Evolutionary conservation across 2,329 filamentous ascomycete genomes (phyloP).

Genomic region (Lasiodiplodia citricola): DNA sequence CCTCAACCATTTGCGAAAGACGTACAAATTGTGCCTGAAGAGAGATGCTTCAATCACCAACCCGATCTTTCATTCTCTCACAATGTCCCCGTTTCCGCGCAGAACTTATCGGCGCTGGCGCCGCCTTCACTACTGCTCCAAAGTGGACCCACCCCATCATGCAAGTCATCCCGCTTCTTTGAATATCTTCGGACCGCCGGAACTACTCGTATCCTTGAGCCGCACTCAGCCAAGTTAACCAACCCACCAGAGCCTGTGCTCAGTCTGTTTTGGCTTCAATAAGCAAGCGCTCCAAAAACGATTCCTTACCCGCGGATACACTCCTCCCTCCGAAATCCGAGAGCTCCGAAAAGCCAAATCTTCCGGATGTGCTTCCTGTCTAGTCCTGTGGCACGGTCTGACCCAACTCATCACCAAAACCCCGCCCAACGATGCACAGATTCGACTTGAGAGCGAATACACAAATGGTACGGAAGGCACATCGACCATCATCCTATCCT

Average conservation of each 20-base stretch:
- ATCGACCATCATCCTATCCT: background rate
- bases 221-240: background rate
- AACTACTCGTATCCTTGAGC: background rate
- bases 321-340: background rate
- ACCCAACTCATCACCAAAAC: background rate
- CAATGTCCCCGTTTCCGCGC: background rate
- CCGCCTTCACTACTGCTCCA: conserved; percentile 2
- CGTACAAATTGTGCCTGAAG: background rate
- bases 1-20: background rate
- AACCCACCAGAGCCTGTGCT: background rate
- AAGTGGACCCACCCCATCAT: background rate
- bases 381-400: background rate
- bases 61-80: background rate
- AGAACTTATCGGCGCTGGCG: background rate
- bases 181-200: background rate
- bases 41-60: background rate
- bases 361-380: background rate
- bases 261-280: background rate
- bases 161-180: conserved; percentile 13
- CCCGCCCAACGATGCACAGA: background rate
- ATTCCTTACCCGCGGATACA: background rate
- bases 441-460: background rate
- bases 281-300: background rate
- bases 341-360: background rate
- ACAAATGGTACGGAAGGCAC: background rate